These are phyloP conservation scores for Austroboletus eburneus DNA, from an alignment of 768 basidiomycete species.

Conservation along the genomic window DNA sequence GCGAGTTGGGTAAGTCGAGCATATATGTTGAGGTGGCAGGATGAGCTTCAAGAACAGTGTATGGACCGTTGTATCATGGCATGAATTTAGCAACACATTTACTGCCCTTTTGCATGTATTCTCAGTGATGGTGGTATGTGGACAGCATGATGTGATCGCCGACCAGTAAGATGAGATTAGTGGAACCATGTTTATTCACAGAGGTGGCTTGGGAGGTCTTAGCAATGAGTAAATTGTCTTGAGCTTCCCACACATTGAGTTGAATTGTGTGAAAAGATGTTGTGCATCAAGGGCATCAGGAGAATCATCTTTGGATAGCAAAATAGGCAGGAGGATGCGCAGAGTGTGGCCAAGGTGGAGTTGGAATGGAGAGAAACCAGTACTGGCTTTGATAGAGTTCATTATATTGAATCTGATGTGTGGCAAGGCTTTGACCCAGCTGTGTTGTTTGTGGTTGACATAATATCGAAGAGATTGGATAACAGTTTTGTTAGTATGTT, in stretches of 20 bases:
- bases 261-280: neutral
- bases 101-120: no score
- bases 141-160: no score
- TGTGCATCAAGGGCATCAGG: neutral
- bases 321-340: neutral
- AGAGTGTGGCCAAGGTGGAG: neutral
- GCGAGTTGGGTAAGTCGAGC: no score
- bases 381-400: neutral
- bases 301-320: neutral
- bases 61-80: no score
- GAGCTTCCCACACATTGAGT: neutral
- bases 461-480: constrained; percentile 6
- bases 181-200: neutral
- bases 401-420: constrained; percentile 23
- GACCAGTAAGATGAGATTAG: no score
- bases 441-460: constrained; percentile 11
- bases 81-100: no score
- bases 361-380: neutral
- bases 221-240: neutral
- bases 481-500: constrained; percentile 17
- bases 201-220: neutral
- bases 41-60: no score
- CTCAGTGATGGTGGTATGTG: no score
- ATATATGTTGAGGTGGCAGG: no score
- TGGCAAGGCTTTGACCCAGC: constrained; percentile 29